Evolutionary conservation across 352 stramenopile species (phyloP).

Genomic region (Aphanomyces astaci): DNA sequence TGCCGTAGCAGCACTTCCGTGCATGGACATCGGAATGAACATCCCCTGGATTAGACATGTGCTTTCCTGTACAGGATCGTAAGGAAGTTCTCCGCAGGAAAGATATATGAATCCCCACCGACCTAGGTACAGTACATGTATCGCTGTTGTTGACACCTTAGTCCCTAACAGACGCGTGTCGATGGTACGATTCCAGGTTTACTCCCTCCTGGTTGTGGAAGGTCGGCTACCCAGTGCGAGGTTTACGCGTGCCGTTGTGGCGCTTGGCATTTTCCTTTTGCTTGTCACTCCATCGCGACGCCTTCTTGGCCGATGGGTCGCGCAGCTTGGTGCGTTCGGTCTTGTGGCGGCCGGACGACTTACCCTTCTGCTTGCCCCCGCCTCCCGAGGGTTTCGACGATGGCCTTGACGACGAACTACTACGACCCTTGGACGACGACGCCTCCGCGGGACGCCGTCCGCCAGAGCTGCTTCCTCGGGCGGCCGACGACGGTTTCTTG

Average conservation of each 20-base stretch:
- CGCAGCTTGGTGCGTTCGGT: neutral
- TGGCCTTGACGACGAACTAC: neutral
- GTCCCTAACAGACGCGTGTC: no score
- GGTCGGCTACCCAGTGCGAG: neutral
- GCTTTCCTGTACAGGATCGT: neutral
- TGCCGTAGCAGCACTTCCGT: neutral
- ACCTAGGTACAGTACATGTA: neutral
- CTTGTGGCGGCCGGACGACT: neutral
- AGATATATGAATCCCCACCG: neutral
- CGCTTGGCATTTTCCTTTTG: conserved; percentile 3
- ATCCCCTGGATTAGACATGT: neutral
- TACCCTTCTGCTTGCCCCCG: neutral
- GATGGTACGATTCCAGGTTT: no score
- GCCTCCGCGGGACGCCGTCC: no score
- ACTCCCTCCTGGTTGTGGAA: neutral
- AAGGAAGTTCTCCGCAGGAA: neutral
- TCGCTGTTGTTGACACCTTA: neutral
- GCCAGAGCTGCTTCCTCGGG: no score
- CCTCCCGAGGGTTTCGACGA: neutral
- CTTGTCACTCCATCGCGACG: conserved; percentile 1
- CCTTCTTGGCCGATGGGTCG: neutral
- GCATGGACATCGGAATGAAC: neutral
- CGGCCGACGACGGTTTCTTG: no score
- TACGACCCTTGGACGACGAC: neutral
- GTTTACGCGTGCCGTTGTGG: neutral